Conservation (phyloP, 306 rosid species). For the Mimosa pudica region DNA sequence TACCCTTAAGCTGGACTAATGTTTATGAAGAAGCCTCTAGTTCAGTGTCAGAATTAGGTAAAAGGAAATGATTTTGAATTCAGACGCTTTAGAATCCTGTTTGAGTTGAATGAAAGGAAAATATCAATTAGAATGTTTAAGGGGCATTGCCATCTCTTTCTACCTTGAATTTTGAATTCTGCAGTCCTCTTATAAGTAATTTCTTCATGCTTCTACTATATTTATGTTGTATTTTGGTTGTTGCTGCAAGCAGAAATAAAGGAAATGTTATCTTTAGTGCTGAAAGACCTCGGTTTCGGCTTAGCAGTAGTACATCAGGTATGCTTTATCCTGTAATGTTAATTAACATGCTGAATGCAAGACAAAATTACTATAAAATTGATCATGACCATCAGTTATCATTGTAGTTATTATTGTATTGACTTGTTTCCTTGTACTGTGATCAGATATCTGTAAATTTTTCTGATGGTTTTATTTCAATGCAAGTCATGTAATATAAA, state of each 20-base stretch:
- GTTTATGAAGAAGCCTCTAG: conserved; percentile 58
- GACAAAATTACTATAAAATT: not conserved
- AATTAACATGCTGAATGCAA: conserved; percentile 18
- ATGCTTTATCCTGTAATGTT: conserved; percentile 32
- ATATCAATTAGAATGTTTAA: not conserved
- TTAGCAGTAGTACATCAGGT: conserved; percentile 99
- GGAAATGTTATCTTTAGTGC: conserved; percentile 70
- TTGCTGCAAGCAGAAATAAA: conserved; percentile 73
- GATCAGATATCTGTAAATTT: not conserved
- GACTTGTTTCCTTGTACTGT: not conserved
- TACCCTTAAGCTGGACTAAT: conserved; percentile 71
- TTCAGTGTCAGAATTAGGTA: conserved; percentile 56
- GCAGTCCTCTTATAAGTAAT: conserved; percentile 20
- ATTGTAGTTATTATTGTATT: not conserved
- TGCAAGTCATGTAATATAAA: too few relatives aligned
- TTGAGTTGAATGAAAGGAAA: not conserved
- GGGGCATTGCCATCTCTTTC: conserved; percentile 12
- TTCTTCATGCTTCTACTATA: conserved; percentile 18
- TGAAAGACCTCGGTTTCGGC: conserved; percentile 77
- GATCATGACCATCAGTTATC: not conserved
- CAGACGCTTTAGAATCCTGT: not conserved
- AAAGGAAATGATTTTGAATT: conserved; percentile 25
- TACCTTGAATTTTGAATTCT: conserved; percentile 16
- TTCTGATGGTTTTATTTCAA: too few relatives aligned
- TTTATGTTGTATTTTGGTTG: conserved; percentile 38